Conservation (phyloP, 495 filamentous ascomycete genomes). For the Neurospora tetrasperma region DNA sequence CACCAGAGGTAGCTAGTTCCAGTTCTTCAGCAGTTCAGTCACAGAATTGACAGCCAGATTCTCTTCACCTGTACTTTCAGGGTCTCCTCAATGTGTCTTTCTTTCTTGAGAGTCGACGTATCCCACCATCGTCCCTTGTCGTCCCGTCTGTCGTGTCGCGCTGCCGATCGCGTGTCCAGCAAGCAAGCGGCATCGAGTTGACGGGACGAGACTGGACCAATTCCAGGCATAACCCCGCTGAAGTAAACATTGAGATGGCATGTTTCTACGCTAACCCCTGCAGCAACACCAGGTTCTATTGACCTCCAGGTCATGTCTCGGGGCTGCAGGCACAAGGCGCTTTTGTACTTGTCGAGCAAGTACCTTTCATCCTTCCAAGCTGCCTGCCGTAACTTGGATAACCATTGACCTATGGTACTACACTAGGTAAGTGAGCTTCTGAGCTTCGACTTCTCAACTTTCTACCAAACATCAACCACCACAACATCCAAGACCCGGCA, state of each 20-base stretch:
- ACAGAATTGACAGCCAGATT: no score
- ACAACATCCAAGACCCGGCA: neutral
- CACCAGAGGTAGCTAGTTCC: neutral
- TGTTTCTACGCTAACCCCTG: neutral
- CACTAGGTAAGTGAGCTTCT: neutral
- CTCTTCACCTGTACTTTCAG: neutral
- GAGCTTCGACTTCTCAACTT: neutral
- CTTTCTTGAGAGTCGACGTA: neutral
- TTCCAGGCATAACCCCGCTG: slow-evolving; percentile 2
- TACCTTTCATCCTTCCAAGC: neutral
- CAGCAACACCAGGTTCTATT: neutral
- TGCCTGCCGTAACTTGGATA: neutral
- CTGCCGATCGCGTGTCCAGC: neutral
- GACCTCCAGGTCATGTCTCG: neutral
- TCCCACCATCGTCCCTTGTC: neutral
- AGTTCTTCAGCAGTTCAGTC: neutral
- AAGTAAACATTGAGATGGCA: neutral
- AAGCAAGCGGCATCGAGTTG: neutral
- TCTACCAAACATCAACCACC: neutral
- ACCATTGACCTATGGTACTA: neutral
- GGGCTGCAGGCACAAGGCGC: neutral
- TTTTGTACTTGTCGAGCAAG: neutral
- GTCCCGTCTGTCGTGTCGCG: neutral
- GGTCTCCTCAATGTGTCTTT: neutral
- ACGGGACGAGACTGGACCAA: neutral